Base-by-base conservation (phyloP, 2,329 filamentous ascomycete species). In the Cadophora sp. region DNA sequence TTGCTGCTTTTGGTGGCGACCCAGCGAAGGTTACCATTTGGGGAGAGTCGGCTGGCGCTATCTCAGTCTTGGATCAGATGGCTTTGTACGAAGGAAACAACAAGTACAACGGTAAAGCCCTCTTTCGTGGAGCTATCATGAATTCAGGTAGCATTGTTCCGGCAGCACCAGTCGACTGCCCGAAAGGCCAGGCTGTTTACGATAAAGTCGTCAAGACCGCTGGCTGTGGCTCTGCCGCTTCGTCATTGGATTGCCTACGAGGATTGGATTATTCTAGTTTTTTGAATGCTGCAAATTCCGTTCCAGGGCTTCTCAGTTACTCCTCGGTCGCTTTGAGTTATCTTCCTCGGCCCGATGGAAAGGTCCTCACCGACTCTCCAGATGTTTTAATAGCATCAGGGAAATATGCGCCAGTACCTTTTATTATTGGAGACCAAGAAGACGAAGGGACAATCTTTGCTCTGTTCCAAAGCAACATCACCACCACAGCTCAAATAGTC, bases 91-190 rank as follows among this genome's bases (percentile, higher is more conserved):
- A 88, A 27, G 92, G 92, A 13, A 82, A 94, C 77, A 87, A 87
- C 75, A 88, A 81, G 0, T 94, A 94, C 80, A 92, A 93, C 2
- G 90, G 88, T 66, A 88, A 90, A 73, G 83, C 88, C 0, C 82
- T 95, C 0, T 95, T 95, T 84, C 86, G 89, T 24, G 91, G 82
- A 0, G 91, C 83, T 50, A 94, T 95, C 72, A 94, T 95, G 91
- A 86, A 91, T 79, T 91, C 88, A 2, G 91, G 90, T 3, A 86
- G 83, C 64, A 77, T 89, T 6, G 79, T 86, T 0, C 89, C 89
- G 0, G 83, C 88, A 0, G 85, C 87, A 20, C 82, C 84, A 0
- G 85, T 93, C 0, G 90, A 92, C 72, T 83, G 85, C 30, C 78
- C 81, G 18, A 92, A 92, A 76, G 87, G 83, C 0, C 90, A 94